phyloP scores from a whole-genome alignment of 441 rosid genomes.

The Jatropha multifida region DNA sequence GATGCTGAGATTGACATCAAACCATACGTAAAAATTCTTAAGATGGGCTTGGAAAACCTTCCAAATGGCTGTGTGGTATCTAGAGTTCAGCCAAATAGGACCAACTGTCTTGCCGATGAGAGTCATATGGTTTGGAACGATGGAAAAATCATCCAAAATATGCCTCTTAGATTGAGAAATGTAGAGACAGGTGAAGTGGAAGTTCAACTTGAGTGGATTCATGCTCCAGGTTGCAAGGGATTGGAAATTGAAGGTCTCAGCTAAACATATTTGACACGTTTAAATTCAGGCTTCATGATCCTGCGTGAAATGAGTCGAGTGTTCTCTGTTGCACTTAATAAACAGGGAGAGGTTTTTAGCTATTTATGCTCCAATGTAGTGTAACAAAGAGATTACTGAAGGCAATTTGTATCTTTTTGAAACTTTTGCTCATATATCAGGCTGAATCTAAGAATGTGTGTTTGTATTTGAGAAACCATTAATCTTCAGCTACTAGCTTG shows the following conservation, averaged over 20 bases:
- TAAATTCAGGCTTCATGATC: neutral
- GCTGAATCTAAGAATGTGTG: too few species aligned
- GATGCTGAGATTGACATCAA: conserved; percentile 68
- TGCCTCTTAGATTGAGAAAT: conserved; percentile 54
- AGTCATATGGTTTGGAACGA: conserved; percentile 49
- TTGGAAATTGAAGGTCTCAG: conserved; percentile 23
- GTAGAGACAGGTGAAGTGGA: conserved; percentile 72
- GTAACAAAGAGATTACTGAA: neutral
- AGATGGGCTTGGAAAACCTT: conserved; percentile 42
- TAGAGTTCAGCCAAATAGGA: conserved; percentile 42
- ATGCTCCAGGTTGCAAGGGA: conserved; percentile 46
- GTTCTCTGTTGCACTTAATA: too few species aligned
- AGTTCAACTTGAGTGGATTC: conserved; percentile 70
- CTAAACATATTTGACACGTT: neutral
- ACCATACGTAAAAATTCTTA: conserved; percentile 49
- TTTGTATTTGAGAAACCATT: too few species aligned
- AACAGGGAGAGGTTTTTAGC: neutral
- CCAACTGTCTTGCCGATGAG: conserved; percentile 68
- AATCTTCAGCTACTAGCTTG: too few species aligned
- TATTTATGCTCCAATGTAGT: neutral
- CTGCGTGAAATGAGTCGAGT: neutral
- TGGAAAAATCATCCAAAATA: conserved; percentile 58
- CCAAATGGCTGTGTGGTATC: conserved; percentile 59
- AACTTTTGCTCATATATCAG: too few species aligned
- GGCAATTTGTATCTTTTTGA: too few species aligned